Conservation (phyloP, 208 protist genomes). For the Acanthamoeba triangularis region DNA sequence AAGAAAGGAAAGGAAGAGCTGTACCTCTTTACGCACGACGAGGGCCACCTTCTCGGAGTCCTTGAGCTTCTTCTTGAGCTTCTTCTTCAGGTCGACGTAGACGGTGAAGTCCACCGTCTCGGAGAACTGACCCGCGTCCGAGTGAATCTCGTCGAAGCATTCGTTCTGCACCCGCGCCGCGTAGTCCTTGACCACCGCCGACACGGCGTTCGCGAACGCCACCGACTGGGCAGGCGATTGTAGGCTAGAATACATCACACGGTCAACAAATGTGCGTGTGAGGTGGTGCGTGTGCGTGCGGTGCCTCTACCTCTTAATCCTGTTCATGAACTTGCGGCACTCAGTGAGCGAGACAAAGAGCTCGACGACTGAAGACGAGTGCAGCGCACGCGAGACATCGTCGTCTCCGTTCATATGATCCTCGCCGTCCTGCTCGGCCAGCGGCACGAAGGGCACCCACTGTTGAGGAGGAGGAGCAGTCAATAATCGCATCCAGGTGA, state of each 20-base stretch:
- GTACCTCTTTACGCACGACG: slow-evolving; percentile 30
- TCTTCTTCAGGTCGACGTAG: slow-evolving; percentile 63
- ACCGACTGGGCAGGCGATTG: slow-evolving; percentile 1
- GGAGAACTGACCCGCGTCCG: slow-evolving; percentile 42
- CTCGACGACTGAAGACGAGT: slow-evolving; percentile 64
- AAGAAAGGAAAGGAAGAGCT: background rate
- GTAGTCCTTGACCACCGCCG: slow-evolving; percentile 60
- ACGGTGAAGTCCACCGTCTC: slow-evolving; percentile 70
- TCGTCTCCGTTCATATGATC: background rate
- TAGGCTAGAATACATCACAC: background rate
- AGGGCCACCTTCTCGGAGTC: slow-evolving; percentile 38
- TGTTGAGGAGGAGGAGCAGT: background rate
- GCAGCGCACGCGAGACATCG: background rate
- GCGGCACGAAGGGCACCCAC: slow-evolving; percentile 62
- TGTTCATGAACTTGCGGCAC: slow-evolving; percentile 37
- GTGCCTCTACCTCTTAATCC: background rate
- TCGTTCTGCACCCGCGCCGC: slow-evolving; percentile 28
- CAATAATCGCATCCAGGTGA: background rate
- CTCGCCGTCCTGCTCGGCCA: background rate
- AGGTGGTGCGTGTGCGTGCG: background rate
- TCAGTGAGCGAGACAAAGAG: slow-evolving; percentile 52
- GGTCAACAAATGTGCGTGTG: background rate
- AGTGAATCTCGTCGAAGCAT: slow-evolving; percentile 70
- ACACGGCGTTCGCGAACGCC: slow-evolving; percentile 15
- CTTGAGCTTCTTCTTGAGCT: slow-evolving; percentile 70